Evolutionary conservation across 768 basidiomycete species (phyloP).

Genomic region (Trametes maxima): DNA sequence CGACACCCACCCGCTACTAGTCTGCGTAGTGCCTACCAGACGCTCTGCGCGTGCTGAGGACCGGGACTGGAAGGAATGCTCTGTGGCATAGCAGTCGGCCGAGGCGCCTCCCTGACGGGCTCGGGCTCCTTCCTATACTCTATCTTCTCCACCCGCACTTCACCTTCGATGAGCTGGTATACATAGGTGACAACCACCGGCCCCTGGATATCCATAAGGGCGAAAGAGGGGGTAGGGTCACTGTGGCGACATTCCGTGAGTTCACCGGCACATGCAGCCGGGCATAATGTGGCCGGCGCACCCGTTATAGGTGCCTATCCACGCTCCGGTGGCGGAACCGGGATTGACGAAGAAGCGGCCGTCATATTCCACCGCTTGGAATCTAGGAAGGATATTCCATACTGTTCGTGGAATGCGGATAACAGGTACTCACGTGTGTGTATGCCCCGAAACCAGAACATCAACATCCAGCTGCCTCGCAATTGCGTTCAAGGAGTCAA

Average conservation of each 20-base stretch:
- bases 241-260: constrained; percentile 40
- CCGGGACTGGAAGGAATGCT: constrained; percentile 49
- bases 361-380: constrained; percentile 92
- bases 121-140: constrained; percentile 74
- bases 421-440: constrained; percentile 72
- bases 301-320: constrained; percentile 78
- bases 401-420: not conserved
- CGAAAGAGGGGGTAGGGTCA: constrained; percentile 91
- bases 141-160: constrained; percentile 91
- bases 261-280: not conserved
- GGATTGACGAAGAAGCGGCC: constrained; percentile 95
- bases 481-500: constrained; percentile 85
- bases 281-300: constrained; percentile 35
- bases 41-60: constrained; percentile 33
- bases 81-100: constrained; percentile 52
- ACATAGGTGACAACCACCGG: constrained; percentile 97
- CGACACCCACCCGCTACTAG: not conserved
- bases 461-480: constrained; percentile 98
- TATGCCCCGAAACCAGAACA: constrained; percentile 90
- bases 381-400: constrained; percentile 47
- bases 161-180: constrained; percentile 91
- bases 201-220: constrained; percentile 97
- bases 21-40: constrained; percentile 32
- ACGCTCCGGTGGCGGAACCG: constrained; percentile 93
- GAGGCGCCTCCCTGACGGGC: constrained; percentile 40